Percentiles rank a stretch among this genome's conserved stretches.
Conservation (phyloP, 2,329 filamentous ascomycete species). For the Apiospora pterosperma region DNA sequence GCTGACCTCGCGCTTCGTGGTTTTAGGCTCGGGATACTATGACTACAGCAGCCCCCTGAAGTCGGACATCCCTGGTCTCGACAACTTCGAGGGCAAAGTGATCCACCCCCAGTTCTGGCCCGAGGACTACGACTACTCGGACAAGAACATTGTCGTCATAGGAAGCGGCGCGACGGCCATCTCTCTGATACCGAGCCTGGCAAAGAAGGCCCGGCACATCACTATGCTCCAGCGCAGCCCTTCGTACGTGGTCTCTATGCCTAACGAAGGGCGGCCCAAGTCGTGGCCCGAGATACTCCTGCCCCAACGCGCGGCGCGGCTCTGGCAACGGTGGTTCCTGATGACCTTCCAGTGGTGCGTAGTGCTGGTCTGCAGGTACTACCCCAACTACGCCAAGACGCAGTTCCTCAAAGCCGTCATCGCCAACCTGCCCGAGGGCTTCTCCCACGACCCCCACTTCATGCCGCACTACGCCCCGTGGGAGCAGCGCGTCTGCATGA, state of each 20-base stretch:
- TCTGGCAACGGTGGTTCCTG: conserved; percentile 9
- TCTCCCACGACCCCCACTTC: conserved; percentile 52
- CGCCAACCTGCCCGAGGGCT: conserved; percentile 35
- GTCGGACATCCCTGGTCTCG: conserved; percentile 54
- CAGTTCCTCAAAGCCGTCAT: conserved; percentile 37
- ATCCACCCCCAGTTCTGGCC: conserved; percentile 75
- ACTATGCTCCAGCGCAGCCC: conserved; percentile 83
- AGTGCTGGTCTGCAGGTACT: conserved; percentile 40
- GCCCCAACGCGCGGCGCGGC: conserved; percentile 3
- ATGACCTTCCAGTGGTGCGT: conserved; percentile 5
- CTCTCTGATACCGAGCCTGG: conserved; percentile 70
- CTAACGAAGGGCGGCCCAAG: conserved; percentile 23
- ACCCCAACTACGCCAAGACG: conserved; percentile 40
- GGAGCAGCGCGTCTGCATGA: conserved; percentile 67
- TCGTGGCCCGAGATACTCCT: conserved; percentile 4
- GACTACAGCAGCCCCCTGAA: conserved; percentile 51
- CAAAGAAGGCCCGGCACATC: conserved; percentile 60
- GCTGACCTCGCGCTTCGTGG: conserved; percentile 49
- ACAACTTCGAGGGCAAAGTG: conserved; percentile 55
- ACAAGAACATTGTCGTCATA: conserved; percentile 69
- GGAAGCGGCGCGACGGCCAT: conserved; percentile 78
- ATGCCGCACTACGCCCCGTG: conserved; percentile 54
- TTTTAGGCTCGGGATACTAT: conserved; percentile 66
- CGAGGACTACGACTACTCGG: conserved; percentile 58
- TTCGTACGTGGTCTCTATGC: conserved; percentile 60